Evolutionary conservation across 164 flowering plant genomes (phyloP).

Genomic region (Piper betle): DNA sequence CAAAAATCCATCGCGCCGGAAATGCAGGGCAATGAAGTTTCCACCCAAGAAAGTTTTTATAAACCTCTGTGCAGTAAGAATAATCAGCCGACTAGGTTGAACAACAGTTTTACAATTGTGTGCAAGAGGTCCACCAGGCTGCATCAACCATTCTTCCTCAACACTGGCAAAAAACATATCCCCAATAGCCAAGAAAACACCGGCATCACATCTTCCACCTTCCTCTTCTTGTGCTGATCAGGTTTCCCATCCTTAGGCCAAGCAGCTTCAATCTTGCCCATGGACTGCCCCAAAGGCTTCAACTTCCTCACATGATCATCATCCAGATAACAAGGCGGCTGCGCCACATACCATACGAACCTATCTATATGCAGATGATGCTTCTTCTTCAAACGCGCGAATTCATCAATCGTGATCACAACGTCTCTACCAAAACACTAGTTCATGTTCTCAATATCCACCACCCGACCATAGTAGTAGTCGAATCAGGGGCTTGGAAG

Average conservation of each 20-base stretch:
- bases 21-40: conserved; percentile 75
- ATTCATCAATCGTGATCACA: conserved; percentile 67
- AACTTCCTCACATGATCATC: conserved; percentile 73
- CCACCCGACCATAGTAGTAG: conserved; percentile 53
- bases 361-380: conserved; percentile 47
- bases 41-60: conserved; percentile 88
- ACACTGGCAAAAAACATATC: conserved; percentile 87
- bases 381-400: conserved; percentile 42
- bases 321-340: conserved; percentile 75
- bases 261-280: conserved; percentile 59
- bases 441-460: conserved; percentile 72
- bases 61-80: conserved; percentile 90
- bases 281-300: conserved; percentile 47
- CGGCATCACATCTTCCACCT: conserved; percentile 41
- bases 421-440: conserved; percentile 65
- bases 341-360: conserved; percentile 69
- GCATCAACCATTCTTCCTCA: conserved; percentile 86
- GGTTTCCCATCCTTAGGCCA: conserved; percentile 71
- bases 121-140: conserved; percentile 93
- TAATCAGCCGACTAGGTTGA: conserved; percentile 73
- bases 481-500: conserved; percentile 77
- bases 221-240: conserved; percentile 40
- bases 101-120: conserved; percentile 76
- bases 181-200: conserved; percentile 74
- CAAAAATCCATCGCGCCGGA: conserved; percentile 87